phyloP scores from a whole-genome alignment of 2,329 filamentous ascomycete genomes.

The Cladosporium halotolerans region DNA sequence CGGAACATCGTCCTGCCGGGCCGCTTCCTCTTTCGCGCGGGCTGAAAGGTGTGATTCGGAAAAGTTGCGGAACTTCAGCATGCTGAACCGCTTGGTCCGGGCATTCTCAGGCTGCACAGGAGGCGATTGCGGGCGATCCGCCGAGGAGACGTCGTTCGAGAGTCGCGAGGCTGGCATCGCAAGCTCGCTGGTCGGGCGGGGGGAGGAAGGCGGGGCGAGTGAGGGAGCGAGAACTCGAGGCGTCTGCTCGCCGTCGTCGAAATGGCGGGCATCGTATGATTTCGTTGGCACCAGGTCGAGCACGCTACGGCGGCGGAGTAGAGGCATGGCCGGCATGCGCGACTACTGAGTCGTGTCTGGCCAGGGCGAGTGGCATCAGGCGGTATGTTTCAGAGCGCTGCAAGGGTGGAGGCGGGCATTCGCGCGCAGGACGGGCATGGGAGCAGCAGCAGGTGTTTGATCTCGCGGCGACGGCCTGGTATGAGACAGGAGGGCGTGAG shows the following conservation, averaged over 20 bases:
- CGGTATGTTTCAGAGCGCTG: not conserved
- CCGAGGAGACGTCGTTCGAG: slow-evolving; percentile 21
- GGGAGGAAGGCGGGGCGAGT: slow-evolving; percentile 2
- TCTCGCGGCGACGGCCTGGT: not conserved
- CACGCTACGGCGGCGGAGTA: slow-evolving; percentile 37
- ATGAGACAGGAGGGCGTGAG: not conserved
- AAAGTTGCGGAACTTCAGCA: slow-evolving; percentile 83
- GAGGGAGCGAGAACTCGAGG: not conserved
- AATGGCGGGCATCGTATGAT: not conserved
- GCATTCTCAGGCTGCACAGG: slow-evolving; percentile 20
- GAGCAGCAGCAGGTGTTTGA: not conserved
- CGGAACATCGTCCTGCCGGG: slow-evolving; percentile 42
- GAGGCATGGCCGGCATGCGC: slow-evolving; percentile 29
- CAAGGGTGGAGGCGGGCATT: not conserved
- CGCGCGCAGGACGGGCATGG: not conserved
- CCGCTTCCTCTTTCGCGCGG: slow-evolving; percentile 62
- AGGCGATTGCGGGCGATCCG: slow-evolving; percentile 19
- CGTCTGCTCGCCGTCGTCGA: not conserved
- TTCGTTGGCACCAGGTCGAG: slow-evolving; percentile 29
- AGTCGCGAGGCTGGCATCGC: slow-evolving; percentile 14
- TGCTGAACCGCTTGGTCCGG: slow-evolving; percentile 49
- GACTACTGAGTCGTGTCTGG: not conserved
- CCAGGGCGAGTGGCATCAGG: not conserved
- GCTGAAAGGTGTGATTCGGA: slow-evolving; percentile 84
- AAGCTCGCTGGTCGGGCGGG: slow-evolving; percentile 14